phyloP scores from a whole-genome alignment of 768 basidiomycete species.

The Austroboletus eburneus region DNA sequence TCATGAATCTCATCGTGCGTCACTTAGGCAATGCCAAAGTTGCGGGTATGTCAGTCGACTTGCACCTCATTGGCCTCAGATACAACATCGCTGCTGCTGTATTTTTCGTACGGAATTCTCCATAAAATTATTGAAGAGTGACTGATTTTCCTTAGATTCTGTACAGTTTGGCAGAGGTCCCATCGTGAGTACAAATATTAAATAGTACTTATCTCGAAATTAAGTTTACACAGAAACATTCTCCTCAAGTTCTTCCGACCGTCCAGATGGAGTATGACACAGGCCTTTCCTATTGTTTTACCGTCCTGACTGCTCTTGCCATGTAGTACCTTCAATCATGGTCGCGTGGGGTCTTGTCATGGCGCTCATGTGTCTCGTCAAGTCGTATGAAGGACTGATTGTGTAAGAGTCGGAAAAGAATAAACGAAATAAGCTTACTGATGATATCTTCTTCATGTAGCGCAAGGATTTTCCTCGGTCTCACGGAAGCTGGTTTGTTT shows the following conservation, averaged over 20 bases:
- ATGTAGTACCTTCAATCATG: conserved; percentile 39
- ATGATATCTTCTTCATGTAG: conserved; percentile 16
- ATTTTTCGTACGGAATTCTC: conserved; percentile 29
- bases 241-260: conserved; percentile 33
- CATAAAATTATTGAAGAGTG: not conserved
- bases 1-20: not conserved
- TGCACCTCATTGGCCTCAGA: conserved; percentile 30
- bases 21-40: conserved; percentile 39
- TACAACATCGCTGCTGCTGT: conserved; percentile 38
- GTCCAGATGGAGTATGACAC: conserved; percentile 34
- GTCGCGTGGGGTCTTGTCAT: conserved; percentile 38
- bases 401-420: conserved; percentile 24
- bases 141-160: conserved; percentile 21
- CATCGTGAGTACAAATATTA: conserved; percentile 28
- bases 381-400: conserved; percentile 28
- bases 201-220: conserved; percentile 3
- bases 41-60: conserved; percentile 41
- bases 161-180: conserved; percentile 37
- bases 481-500: conserved; percentile 45
- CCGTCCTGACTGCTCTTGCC: conserved; percentile 7
- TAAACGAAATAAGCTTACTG: not conserved
- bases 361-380: conserved; percentile 37
- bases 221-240: conserved; percentile 32
- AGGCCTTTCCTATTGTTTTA: not conserved
- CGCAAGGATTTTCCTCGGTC: conserved; percentile 41